These are phyloP conservation scores for Nannochloropsis gaditana DNA, from an alignment of 108 stramenopile species.

Conservation along the genomic window DNA sequence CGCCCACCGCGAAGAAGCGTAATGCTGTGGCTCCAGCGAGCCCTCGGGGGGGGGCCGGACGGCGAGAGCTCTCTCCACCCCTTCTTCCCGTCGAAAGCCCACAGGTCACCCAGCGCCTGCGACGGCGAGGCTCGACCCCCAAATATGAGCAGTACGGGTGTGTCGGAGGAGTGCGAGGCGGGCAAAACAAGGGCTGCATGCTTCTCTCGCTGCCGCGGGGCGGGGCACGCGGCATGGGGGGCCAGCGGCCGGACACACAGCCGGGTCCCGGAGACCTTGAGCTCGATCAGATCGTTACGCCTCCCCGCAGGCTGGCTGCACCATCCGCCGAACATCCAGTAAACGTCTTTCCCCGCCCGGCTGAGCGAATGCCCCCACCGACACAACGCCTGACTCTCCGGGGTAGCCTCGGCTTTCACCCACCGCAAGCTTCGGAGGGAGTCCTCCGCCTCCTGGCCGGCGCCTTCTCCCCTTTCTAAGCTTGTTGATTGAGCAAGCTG, in stretches of 20 bases:
- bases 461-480: background rate
- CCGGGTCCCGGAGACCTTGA: background rate
- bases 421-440: background rate
- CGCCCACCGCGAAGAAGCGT: background rate
- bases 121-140: background rate
- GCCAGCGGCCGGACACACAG: too few species aligned
- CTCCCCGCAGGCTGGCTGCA: background rate
- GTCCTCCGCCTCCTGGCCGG: background rate
- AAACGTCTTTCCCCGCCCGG: background rate
- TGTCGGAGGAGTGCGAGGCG: background rate
- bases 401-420: background rate
- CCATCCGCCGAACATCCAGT: conserved; percentile 17
- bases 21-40: conserved; percentile 3
- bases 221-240: too few species aligned
- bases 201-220: background rate
- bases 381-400: background rate
- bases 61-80: background rate
- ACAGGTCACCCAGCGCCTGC: background rate
- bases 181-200: background rate
- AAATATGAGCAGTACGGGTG: background rate
- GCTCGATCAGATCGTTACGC: background rate
- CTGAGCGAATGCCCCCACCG: background rate
- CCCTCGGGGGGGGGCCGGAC: background rate
- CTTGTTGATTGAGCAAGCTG: background rate
- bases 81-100: background rate